Conservation (phyloP, 805 yeast species). For the Candida tallmaniae region DNA sequence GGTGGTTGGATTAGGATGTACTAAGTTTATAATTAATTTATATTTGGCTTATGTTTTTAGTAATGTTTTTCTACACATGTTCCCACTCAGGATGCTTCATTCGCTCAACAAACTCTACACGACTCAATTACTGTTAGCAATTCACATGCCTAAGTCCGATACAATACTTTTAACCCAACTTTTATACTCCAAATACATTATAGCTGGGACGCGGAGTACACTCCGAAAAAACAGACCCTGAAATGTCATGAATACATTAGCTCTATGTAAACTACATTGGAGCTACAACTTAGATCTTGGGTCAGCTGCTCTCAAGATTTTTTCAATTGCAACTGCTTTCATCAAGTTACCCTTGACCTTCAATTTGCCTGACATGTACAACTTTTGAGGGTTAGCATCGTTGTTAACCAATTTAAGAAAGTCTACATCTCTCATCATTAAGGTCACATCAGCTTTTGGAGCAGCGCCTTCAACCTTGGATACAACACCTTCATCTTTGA, state of each 20-base stretch:
- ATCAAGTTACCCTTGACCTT: slow-evolving; percentile 80
- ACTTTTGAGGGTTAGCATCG: slow-evolving; percentile 72
- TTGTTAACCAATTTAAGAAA: slow-evolving; percentile 63
- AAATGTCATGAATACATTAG: no score
- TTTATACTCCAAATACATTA: no score
- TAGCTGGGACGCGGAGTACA: no score
- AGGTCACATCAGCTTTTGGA: slow-evolving; percentile 50
- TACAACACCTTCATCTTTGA: slow-evolving; percentile 49
- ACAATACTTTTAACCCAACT: no score
- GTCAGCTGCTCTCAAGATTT: slow-evolving; percentile 47
- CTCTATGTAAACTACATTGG: not conserved
- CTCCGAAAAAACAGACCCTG: not conserved
- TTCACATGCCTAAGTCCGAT: no score
- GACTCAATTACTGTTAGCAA: no score
- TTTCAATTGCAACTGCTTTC: slow-evolving; percentile 73
- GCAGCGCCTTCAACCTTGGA: slow-evolving; percentile 37
- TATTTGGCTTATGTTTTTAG: not conserved
- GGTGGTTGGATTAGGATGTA: slow-evolving; percentile 12
- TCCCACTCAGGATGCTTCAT: no score
- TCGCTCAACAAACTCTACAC: no score
- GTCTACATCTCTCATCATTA: slow-evolving; percentile 56
- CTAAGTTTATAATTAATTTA: no score
- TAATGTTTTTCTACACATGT: no score
- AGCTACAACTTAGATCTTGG: slow-evolving; percentile 21
- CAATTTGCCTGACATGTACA: slow-evolving; percentile 72